These are phyloP conservation scores for Hevea brasiliensis DNA, from an alignment of 345 rosid genomes.

Conservation along the genomic window DNA sequence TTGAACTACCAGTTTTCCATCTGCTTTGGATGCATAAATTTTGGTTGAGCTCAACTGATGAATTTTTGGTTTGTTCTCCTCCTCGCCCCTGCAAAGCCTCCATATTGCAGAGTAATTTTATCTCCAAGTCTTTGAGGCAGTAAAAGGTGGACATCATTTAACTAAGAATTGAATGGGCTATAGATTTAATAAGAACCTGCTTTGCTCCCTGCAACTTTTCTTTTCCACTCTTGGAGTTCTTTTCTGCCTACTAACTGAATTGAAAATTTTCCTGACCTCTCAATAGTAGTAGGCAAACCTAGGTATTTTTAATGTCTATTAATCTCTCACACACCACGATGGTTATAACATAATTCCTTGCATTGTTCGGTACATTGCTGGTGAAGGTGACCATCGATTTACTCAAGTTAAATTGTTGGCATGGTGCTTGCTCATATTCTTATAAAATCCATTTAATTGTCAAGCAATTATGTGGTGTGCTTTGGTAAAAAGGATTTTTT, in stretches of 20 bases:
- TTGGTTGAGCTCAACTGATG: background rate
- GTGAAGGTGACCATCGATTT: background rate
- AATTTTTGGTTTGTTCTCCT: background rate
- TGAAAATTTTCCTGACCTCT: background rate
- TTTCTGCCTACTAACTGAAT: background rate
- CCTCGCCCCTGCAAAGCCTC: background rate
- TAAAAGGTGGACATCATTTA: background rate
- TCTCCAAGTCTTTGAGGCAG: background rate
- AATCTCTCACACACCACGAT: background rate
- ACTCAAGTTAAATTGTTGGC: background rate
- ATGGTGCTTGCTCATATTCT: background rate
- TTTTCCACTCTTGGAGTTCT: background rate
- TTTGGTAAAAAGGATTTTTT: background rate
- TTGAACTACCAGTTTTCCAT: background rate
- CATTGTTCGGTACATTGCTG: background rate
- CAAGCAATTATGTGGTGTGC: background rate
- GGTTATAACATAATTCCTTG: background rate
- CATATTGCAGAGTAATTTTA: background rate
- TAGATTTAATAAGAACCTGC: background rate
- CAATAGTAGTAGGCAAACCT: background rate
- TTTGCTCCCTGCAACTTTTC: background rate
- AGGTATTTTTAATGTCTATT: background rate
- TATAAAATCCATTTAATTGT: background rate
- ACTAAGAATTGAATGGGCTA: background rate
- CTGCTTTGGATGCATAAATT: background rate